Conservation (phyloP, 768 basidiomycete genomes). For the Lactarius psammicola region DNA sequence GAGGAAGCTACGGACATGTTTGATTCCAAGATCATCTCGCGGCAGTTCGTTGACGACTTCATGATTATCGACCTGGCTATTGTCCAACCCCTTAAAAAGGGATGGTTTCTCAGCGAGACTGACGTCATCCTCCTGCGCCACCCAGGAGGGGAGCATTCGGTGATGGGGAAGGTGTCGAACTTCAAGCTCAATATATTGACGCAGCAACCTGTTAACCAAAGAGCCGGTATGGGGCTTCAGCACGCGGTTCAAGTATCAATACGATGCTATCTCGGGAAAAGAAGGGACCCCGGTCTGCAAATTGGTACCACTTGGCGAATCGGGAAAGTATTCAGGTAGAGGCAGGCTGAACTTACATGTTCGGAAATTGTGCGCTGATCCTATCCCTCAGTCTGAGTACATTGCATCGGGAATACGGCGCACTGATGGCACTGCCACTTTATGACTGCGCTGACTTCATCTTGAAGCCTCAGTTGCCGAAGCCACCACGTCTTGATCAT, state of each 20-base stretch:
- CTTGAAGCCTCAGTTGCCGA: slow-evolving; percentile 61
- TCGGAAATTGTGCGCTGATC: not conserved
- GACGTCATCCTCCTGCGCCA: slow-evolving; percentile 82
- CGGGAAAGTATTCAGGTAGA: slow-evolving; percentile 78
- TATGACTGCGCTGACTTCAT: slow-evolving; percentile 77
- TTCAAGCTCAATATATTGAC: slow-evolving; percentile 43
- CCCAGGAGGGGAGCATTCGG: slow-evolving; percentile 47
- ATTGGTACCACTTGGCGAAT: slow-evolving; percentile 69
- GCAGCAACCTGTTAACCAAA: slow-evolving; percentile 58
- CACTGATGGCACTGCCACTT: slow-evolving; percentile 76
- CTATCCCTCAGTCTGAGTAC: slow-evolving; percentile 72
- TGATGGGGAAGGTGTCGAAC: slow-evolving; percentile 71
- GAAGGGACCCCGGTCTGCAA: slow-evolving; percentile 57
- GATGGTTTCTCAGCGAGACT: slow-evolving; percentile 76
- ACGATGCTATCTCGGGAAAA: slow-evolving; percentile 31
- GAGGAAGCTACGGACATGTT: slow-evolving; percentile 56
- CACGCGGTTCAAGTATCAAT: slow-evolving; percentile 27
- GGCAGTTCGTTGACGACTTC: slow-evolving; percentile 78
- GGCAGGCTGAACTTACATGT: slow-evolving; percentile 29
- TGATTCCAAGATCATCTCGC: slow-evolving; percentile 62
- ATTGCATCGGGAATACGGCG: slow-evolving; percentile 87
- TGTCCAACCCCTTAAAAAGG: slow-evolving; percentile 54
- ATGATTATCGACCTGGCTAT: slow-evolving; percentile 74
- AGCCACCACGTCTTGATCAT: slow-evolving; percentile 43
- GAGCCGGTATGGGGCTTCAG: slow-evolving; percentile 40